Evolutionary conservation across 345 rosid genomes (phyloP).

Genomic region (Ricinus communis): DNA sequence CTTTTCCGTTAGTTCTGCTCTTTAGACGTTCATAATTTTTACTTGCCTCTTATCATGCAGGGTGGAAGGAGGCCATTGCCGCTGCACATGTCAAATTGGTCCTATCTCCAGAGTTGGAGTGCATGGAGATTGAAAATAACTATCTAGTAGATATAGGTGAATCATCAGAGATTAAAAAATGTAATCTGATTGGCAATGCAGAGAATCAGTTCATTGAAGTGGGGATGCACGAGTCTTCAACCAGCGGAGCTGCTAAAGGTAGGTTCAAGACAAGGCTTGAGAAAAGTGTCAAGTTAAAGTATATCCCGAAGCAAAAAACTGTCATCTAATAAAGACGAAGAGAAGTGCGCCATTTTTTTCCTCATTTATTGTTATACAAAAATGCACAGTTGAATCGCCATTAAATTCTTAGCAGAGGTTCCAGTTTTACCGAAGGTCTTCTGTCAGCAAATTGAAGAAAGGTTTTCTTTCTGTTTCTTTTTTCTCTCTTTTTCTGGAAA

Average conservation of each 20-base stretch:
- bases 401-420: conserved; percentile 58
- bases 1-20: background rate
- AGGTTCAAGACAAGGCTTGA: conserved; percentile 54
- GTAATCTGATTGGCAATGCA: conserved; percentile 15
- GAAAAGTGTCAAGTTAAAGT: conserved; percentile 69
- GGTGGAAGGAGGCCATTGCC: conserved; percentile 84
- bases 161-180: conserved; percentile 32
- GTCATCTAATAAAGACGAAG: conserved; percentile 19
- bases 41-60: conserved; percentile 37
- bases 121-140: conserved; percentile 21
- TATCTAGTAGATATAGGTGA: conserved; percentile 14
- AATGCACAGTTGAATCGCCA: conserved; percentile 42
- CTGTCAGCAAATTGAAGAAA: conserved; percentile 39
- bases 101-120: conserved; percentile 41
- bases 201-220: conserved; percentile 23
- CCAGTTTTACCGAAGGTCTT: conserved; percentile 66
- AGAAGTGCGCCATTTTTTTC: conserved; percentile 15
- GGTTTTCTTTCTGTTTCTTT: conserved; percentile 31
- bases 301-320: conserved; percentile 68
- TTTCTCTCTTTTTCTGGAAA: background rate
- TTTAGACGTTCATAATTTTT: background rate
- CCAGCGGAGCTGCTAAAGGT: conserved; percentile 30
- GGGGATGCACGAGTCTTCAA: conserved; percentile 19
- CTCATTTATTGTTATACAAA: conserved; percentile 14
- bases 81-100: conserved; percentile 66